A percentile compares a stretch with the other conserved stretches of the same genome.
These are phyloP conservation scores for Zygotorulaspora florentina DNA, from an alignment of 805 yeast species.

Conservation along the genomic window DNA sequence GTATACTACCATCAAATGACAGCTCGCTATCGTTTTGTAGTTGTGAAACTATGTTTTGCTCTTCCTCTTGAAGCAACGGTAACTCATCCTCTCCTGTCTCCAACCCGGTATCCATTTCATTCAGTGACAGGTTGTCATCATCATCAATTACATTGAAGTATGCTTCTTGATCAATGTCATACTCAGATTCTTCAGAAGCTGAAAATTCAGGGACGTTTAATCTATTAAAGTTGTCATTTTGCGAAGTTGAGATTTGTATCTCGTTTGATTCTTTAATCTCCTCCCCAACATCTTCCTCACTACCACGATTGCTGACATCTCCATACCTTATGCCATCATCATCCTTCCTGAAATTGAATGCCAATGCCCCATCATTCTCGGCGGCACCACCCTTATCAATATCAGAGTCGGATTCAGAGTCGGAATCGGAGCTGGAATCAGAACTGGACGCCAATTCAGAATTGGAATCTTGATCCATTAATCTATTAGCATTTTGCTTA, in stretches of 20 bases:
- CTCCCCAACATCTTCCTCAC: constrained; percentile 32
- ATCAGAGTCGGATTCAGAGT: constrained; percentile 20
- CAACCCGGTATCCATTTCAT: constrained; percentile 31
- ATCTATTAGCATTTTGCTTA: neutral
- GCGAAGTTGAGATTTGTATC: constrained; percentile 4
- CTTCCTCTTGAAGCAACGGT: constrained; percentile 33
- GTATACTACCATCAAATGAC: constrained; percentile 34
- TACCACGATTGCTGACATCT: constrained; percentile 37
- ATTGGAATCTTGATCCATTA: constrained; percentile 35
- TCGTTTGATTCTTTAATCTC: constrained; percentile 20
- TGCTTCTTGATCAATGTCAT: constrained; percentile 33
- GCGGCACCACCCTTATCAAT: constrained; percentile 3
- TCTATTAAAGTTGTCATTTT: constrained; percentile 16
- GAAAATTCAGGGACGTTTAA: constrained; percentile 31
- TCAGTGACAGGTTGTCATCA: constrained; percentile 32
- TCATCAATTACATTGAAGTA: constrained; percentile 29
- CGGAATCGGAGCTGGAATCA: constrained; percentile 36
- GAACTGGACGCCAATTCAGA: constrained; percentile 26
- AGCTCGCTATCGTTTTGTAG: constrained; percentile 31
- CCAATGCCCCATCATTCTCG: constrained; percentile 19
- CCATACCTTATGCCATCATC: constrained; percentile 39
- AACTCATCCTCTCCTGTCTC: constrained; percentile 34
- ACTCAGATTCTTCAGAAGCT: constrained; percentile 35
- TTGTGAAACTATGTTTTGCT: constrained; percentile 30
- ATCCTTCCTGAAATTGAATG: constrained; percentile 28